phyloP scores from a whole-genome alignment of 108 stramenopile genomes.

The Skeletonema menzelii region DNA sequence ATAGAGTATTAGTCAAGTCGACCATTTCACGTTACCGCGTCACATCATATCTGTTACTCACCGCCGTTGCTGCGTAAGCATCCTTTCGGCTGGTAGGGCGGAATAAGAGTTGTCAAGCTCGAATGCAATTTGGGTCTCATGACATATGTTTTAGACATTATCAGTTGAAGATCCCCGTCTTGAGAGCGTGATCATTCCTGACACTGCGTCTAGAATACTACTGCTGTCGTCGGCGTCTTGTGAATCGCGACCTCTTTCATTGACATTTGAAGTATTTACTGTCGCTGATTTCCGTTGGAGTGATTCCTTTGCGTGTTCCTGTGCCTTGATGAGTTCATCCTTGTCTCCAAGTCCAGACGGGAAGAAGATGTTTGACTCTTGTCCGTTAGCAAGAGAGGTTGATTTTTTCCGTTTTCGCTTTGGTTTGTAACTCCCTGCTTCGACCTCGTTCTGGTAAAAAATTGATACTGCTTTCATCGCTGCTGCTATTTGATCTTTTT shows the following conservation, averaged over 20 bases:
- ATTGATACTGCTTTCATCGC: not conserved
- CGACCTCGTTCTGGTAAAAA: not conserved
- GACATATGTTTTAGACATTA: too few relatives aligned
- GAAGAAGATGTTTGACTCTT: not conserved
- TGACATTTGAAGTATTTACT: not conserved
- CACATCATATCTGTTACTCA: too few relatives aligned
- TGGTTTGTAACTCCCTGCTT: not conserved
- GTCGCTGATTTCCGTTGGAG: not conserved
- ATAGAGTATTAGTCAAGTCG: too few relatives aligned
- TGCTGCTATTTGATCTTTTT: not conserved
- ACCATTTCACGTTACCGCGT: too few relatives aligned
- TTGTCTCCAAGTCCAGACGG: not conserved
- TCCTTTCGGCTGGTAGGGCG: too few relatives aligned
- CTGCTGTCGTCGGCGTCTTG: not conserved
- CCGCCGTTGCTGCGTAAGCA: too few relatives aligned
- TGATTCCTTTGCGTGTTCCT: not conserved
- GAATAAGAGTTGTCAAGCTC: too few relatives aligned
- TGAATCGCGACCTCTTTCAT: not conserved
- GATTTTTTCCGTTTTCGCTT: not conserved
- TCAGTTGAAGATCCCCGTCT: constrained; percentile 1
- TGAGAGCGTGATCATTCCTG: constrained; percentile 14
- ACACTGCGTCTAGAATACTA: constrained; percentile 6
- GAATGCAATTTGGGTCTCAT: too few relatives aligned
- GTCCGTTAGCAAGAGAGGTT: not conserved
- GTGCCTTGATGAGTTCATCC: not conserved